Evolutionary conservation across 176 grass and related monocot species (phyloP).

Genomic region (Raddia distichophylla): DNA sequence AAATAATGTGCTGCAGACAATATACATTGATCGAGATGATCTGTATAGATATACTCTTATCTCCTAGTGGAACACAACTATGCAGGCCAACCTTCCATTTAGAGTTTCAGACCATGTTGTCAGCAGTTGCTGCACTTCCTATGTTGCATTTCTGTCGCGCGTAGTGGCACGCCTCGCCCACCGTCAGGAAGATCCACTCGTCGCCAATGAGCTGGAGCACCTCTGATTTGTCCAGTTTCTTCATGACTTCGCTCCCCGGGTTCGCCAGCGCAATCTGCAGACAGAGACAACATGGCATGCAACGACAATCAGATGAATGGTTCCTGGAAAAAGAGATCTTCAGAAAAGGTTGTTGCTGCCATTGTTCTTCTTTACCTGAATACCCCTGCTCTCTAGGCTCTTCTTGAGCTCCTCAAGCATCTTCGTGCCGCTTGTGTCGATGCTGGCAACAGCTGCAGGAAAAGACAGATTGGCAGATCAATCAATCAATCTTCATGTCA

Average conservation of each 20-base stretch:
- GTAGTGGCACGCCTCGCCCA: conserved; percentile 63
- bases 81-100: background rate
- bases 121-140: background rate
- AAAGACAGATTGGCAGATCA: background rate
- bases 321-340: background rate
- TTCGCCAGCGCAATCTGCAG: conserved; percentile 73
- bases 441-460: conserved; percentile 59
- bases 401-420: conserved; percentile 73
- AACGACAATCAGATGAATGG: background rate
- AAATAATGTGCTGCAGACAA: background rate
- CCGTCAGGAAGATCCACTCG: conserved; percentile 72
- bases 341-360: background rate
- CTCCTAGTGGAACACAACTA: background rate
- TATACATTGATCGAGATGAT: background rate
- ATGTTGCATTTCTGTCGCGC: conserved; percentile 44
- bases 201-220: conserved; percentile 61
- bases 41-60: background rate
- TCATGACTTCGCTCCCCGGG: conserved; percentile 79
- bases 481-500: background rate
- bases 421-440: conserved; percentile 70
- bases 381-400: conserved; percentile 42
- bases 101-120: conserved; percentile 57
- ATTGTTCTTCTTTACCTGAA: conserved; percentile 51
- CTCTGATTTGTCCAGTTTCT: conserved; percentile 68
- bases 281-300: background rate